Conservation (phyloP, 345 rosid genomes). For the Raphanus sativus region DNA sequence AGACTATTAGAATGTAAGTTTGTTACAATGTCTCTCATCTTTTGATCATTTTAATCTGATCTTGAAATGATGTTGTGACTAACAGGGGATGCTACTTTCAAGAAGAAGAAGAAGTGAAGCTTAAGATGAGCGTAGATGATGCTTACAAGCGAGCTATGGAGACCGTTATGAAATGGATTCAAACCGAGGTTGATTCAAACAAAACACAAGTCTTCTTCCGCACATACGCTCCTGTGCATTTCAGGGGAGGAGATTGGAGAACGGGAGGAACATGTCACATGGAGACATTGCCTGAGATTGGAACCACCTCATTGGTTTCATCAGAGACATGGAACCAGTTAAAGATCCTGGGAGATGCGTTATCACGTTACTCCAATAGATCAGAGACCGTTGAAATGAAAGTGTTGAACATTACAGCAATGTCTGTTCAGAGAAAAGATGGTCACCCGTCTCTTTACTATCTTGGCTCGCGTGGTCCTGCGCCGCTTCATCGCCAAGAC, state of each 20-base stretch:
- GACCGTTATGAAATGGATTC: conserved; percentile 59
- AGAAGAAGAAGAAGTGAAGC: conserved; percentile 54
- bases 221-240: conserved; percentile 73
- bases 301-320: conserved; percentile 36
- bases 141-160: conserved; percentile 55
- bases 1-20: conserved; percentile 66
- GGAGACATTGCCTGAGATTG: conserved; percentile 68
- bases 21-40: background rate
- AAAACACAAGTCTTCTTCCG: conserved; percentile 72
- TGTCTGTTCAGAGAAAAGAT: conserved; percentile 63
- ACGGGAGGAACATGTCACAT: conserved; percentile 52
- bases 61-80: conserved; percentile 11
- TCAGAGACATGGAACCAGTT: conserved; percentile 42
- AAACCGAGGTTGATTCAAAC: conserved; percentile 49
- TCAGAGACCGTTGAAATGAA: conserved; percentile 40
- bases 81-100: conserved; percentile 75
- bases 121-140: conserved; percentile 60
- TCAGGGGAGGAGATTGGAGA: conserved; percentile 67
- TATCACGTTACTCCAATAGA: conserved; percentile 36
- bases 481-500: conserved; percentile 63
- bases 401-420: conserved; percentile 61
- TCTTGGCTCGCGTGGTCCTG: conserved; percentile 52
- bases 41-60: background rate
- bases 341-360: conserved; percentile 40
- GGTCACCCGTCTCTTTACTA: conserved; percentile 75